phyloP scores from a whole-genome alignment of 179 eudicot species.

The Heliamphora pulchella region DNA sequence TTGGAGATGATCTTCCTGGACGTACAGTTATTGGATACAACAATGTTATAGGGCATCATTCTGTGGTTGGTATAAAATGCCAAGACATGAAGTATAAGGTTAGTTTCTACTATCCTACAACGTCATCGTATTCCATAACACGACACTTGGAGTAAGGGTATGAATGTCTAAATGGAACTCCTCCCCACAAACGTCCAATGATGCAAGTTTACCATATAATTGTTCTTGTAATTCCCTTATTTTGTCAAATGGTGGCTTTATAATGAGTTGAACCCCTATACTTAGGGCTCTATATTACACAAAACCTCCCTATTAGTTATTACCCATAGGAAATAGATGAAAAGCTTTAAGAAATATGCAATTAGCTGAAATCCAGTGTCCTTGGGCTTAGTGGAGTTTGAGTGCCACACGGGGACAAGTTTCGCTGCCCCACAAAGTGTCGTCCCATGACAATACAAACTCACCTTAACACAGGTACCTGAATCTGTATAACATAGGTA shows the following conservation, averaged over 20 bases:
- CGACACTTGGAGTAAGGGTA: too few species aligned
- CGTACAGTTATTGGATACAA: slow-evolving; percentile 65
- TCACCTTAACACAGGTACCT: neutral
- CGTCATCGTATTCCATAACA: too few species aligned
- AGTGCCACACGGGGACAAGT: too few species aligned
- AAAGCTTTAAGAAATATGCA: neutral
- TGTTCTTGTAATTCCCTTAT: neutral
- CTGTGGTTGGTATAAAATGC: slow-evolving; percentile 85
- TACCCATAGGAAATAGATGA: neutral
- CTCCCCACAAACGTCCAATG: neutral
- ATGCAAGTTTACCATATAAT: neutral
- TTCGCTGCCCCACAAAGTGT: neutral
- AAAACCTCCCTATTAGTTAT: too few species aligned
- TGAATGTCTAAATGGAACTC: neutral
- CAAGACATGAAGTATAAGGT: slow-evolving; percentile 98
- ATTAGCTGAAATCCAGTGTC: neutral
- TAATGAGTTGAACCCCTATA: too few species aligned
- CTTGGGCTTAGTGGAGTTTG: neutral
- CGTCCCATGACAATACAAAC: too few species aligned
- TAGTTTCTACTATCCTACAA: neutral
- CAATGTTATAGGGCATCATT: slow-evolving; percentile 83
- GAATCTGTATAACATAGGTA: neutral
- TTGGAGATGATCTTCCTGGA: slow-evolving; percentile 93
- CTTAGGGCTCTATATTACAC: too few species aligned
- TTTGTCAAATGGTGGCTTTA: neutral